These are phyloP conservation scores for Oryza glumipatula DNA, from an alignment of 176 grass and related monocot species.

Conservation along the genomic window DNA sequence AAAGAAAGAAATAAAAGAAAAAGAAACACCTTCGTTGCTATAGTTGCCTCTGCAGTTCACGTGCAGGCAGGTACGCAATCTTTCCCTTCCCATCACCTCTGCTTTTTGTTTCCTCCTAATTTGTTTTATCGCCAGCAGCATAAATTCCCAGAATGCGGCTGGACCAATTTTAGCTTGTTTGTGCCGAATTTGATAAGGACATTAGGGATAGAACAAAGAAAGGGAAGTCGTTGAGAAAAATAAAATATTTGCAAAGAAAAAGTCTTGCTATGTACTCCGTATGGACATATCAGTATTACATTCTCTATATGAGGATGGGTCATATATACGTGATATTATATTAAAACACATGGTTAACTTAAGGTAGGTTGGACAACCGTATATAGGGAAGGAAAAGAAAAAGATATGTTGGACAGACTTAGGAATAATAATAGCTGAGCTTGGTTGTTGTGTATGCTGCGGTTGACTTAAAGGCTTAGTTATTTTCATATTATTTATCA, in stretches of 20 bases:
- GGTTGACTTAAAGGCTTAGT: no score
- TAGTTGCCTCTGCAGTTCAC: conserved; percentile 11
- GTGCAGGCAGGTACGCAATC: conserved; percentile 28
- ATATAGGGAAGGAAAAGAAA: no score
- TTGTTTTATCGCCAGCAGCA: background rate
- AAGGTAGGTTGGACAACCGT: no score
- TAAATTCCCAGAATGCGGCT: background rate
- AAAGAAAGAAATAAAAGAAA: background rate
- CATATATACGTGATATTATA: background rate
- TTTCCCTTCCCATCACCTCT: background rate
- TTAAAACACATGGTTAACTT: background rate
- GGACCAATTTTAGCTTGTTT: background rate
- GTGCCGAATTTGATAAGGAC: background rate
- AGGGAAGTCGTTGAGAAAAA: background rate
- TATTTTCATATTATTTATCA: no score
- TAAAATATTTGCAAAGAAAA: background rate
- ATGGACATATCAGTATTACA: background rate
- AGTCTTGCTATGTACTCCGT: background rate
- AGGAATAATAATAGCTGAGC: no score
- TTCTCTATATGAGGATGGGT: background rate
- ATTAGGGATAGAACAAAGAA: background rate
- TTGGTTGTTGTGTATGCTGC: no score
- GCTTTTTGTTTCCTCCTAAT: background rate
- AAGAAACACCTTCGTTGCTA: background rate
- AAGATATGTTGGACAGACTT: no score